Evolutionary conservation across 2,329 filamentous ascomycete genomes (phyloP).

Genomic region (Penicillium capsulatum): DNA sequence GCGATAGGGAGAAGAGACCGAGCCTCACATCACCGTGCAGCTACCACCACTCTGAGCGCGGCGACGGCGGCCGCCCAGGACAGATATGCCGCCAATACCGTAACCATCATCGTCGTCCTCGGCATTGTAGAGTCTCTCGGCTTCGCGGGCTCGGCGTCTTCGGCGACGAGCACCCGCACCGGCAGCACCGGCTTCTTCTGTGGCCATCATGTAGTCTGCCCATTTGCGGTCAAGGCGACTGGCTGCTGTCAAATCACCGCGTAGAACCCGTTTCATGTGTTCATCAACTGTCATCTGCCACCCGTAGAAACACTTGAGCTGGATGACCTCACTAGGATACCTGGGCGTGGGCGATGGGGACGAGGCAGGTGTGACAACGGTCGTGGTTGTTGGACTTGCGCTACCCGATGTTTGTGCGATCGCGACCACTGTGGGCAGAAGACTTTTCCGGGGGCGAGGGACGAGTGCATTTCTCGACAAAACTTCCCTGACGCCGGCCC

Average conservation of each 20-base stretch:
- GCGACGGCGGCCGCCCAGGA: slow-evolving; percentile 52
- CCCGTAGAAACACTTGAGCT: slow-evolving; percentile 88
- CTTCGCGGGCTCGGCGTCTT: slow-evolving; percentile 73
- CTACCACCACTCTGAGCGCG: slow-evolving; percentile 62
- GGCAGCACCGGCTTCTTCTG: slow-evolving; percentile 69
- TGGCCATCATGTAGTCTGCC: slow-evolving; percentile 90
- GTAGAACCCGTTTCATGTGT: slow-evolving; percentile 79
- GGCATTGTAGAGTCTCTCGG: slow-evolving; percentile 71
- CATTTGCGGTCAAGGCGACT: slow-evolving; percentile 81
- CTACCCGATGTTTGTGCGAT: slow-evolving; percentile 29
- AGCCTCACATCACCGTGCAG: slow-evolving; percentile 61
- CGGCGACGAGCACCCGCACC: slow-evolving; percentile 62
- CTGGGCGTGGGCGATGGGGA: slow-evolving; percentile 24
- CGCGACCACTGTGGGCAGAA: slow-evolving; percentile 28
- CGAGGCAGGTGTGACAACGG: slow-evolving; percentile 22
- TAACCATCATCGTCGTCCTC: slow-evolving; percentile 63
- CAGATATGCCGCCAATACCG: slow-evolving; percentile 30
- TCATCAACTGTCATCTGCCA: slow-evolving; percentile 95
- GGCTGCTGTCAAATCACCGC: slow-evolving; percentile 70
- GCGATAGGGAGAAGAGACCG: too few species aligned
- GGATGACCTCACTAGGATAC: slow-evolving; percentile 74
- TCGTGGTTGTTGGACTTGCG: slow-evolving; percentile 23
- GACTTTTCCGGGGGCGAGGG: slow-evolving; percentile 46
- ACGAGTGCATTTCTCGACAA: slow-evolving; percentile 78
- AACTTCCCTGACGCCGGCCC: slow-evolving; percentile 84